phyloP scores from a whole-genome alignment of 2,329 filamentous ascomycete genomes.

The Madurella fahalii region DNA sequence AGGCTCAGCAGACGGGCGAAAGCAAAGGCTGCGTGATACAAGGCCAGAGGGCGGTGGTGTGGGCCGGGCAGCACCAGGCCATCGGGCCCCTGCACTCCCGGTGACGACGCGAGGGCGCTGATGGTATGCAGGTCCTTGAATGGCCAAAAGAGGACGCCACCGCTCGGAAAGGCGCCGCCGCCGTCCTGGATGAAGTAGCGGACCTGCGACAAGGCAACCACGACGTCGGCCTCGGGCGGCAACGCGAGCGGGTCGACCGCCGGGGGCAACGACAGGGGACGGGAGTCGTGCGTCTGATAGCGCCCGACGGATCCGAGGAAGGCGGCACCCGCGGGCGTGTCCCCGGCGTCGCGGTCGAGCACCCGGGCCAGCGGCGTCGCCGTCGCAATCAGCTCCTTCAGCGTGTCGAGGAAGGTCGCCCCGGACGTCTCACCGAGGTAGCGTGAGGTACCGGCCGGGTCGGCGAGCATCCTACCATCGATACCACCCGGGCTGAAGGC shows the following conservation, averaged over 20 bases:
- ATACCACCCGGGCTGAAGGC: slow-evolving; percentile 10
- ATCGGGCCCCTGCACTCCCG: neutral
- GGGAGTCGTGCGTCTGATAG: slow-evolving; percentile 47
- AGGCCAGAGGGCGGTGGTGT: slow-evolving; percentile 38
- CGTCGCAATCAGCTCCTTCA: slow-evolving; percentile 45
- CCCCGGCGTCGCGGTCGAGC: neutral
- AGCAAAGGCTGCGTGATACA: slow-evolving; percentile 46
- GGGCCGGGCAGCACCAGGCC: slow-evolving; percentile 1
- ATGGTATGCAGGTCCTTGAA: slow-evolving; percentile 23
- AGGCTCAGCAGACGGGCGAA: slow-evolving; percentile 33
- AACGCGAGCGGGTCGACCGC: slow-evolving; percentile 39
- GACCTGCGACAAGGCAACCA: slow-evolving; percentile 37
- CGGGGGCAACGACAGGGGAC: slow-evolving; percentile 34
- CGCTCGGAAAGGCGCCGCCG: slow-evolving; percentile 38
- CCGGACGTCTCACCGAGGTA: slow-evolving; percentile 49
- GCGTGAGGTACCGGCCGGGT: slow-evolving; percentile 41
- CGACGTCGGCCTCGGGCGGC: slow-evolving; percentile 36
- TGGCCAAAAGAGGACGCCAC: slow-evolving; percentile 48
- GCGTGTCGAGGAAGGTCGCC: slow-evolving; percentile 45
- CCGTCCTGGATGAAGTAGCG: slow-evolving; percentile 45
- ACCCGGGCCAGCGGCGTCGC: slow-evolving; percentile 13
- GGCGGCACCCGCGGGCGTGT: slow-evolving; percentile 13
- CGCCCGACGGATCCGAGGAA: slow-evolving; percentile 42
- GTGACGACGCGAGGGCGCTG: slow-evolving; percentile 7
- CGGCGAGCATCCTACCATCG: slow-evolving; percentile 43